phyloP scores from a whole-genome alignment of 1,284 basidiomycete species.

The Leccinum fuscescens region DNA sequence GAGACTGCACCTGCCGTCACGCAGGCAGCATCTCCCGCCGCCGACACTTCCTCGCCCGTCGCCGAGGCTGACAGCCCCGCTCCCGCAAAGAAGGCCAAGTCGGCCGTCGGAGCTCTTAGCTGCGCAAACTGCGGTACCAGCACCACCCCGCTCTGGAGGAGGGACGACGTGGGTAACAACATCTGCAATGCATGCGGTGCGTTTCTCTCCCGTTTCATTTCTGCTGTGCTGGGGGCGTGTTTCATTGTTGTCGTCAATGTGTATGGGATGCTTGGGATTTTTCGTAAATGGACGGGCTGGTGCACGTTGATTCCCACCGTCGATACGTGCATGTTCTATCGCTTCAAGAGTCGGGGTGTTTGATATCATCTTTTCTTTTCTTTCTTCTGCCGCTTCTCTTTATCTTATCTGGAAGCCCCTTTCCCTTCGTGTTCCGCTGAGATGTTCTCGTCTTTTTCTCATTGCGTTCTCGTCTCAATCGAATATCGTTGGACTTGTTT shows the following conservation, averaged over 20 bases:
- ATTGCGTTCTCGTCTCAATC: constrained; percentile 2
- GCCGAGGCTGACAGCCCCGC: constrained; percentile 28
- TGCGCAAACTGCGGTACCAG: constrained; percentile 93
- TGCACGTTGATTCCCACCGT: constrained; percentile 26
- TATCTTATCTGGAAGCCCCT: constrained; percentile 23
- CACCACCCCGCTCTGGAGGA: constrained; percentile 91
- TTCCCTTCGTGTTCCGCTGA: constrained; percentile 6
- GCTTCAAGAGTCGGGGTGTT: constrained; percentile 17
- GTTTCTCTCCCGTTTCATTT: constrained; percentile 40
- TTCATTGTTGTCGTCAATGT: constrained; percentile 20
- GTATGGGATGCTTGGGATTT: constrained; percentile 17
- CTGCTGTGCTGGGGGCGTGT: constrained; percentile 30
- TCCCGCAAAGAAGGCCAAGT: constrained; percentile 32
- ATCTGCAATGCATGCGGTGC: constrained; percentile 92
- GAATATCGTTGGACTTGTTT: constrained; percentile 7
- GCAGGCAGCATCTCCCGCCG: constrained; percentile 22
- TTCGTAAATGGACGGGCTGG: constrained; percentile 21
- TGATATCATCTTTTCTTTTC: constrained; percentile 23
- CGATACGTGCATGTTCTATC: constrained; percentile 16
- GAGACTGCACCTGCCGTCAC: constrained; percentile 17
- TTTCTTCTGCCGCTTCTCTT: constrained; percentile 9
- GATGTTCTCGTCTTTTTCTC: not conserved
- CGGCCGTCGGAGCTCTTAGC: constrained; percentile 75
- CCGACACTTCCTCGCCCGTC: constrained; percentile 33
- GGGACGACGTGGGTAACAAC: constrained; percentile 92